These are phyloP conservation scores for Leccinum disarticulatum DNA, from an alignment of 768 basidiomycete species.

Conservation along the genomic window DNA sequence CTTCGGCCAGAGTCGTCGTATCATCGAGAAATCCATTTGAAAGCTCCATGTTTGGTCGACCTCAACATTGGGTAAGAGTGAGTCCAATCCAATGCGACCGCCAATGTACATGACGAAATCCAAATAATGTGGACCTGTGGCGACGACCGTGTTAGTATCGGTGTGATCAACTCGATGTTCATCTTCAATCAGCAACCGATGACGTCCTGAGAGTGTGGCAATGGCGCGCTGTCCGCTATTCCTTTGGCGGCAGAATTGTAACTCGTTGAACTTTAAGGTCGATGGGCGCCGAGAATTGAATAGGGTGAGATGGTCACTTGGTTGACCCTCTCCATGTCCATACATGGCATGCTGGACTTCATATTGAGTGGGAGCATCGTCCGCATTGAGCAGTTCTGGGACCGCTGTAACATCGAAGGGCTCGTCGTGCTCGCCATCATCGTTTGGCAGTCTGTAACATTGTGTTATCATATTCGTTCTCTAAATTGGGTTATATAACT, in stretches of 20 bases:
- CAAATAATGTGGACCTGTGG: neutral
- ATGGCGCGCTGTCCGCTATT: neutral
- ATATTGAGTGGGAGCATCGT: neutral
- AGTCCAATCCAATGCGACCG: neutral
- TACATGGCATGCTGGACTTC: neutral
- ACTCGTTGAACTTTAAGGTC: neutral
- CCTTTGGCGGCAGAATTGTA: too few relatives aligned
- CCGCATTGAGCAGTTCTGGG: neutral
- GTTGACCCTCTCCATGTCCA: neutral
- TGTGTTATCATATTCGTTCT: too few relatives aligned
- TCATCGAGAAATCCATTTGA: neutral
- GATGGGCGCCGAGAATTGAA: neutral
- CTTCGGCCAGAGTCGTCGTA: neutral
- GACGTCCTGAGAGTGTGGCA: neutral
- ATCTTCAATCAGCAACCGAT: neutral
- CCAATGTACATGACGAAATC: neutral
- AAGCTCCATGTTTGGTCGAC: neutral
- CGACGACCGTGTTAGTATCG: neutral
- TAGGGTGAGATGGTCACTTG: neutral
- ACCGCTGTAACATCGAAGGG: neutral
- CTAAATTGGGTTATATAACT: too few relatives aligned
- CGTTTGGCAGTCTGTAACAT: too few relatives aligned
- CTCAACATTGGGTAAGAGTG: neutral
- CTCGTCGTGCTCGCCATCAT: neutral
- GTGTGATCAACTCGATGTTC: neutral